A percentile compares a stretch with the other conserved stretches of the same genome.
These are phyloP conservation scores for Juglanconis oblonga DNA, from an alignment of 2,329 filamentous ascomycete species.

Conservation along the genomic window DNA sequence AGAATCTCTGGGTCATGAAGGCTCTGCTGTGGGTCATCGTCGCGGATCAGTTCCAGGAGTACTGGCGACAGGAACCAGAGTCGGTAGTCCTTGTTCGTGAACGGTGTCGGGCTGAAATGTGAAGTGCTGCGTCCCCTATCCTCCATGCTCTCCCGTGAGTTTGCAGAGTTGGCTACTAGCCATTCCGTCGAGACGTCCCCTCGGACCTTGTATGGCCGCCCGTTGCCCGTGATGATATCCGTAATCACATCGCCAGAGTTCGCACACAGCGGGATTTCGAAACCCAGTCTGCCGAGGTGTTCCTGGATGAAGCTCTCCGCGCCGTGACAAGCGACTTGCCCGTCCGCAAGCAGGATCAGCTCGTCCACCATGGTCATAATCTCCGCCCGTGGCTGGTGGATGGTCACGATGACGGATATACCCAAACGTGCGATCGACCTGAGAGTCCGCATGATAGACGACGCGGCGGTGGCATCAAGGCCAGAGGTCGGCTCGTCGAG, in stretches of 20 bases:
- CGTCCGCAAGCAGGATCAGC: constrained; percentile 52
- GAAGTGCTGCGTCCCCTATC: constrained; percentile 17
- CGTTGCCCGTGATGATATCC: constrained; percentile 60
- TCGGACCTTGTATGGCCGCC: constrained; percentile 43
- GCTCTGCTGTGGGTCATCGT: constrained; percentile 33
- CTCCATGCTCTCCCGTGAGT: constrained; percentile 26
- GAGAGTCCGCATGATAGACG: constrained; percentile 53
- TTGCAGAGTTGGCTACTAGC: constrained; percentile 47
- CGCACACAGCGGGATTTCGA: constrained; percentile 43
- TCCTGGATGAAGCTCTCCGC: constrained; percentile 37
- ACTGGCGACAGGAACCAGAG: neutral
- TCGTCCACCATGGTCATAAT: constrained; percentile 58
- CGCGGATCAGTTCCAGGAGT: constrained; percentile 30
- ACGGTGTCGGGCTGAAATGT: constrained; percentile 16
- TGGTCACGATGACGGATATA: constrained; percentile 56
- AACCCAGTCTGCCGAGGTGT: constrained; percentile 54
- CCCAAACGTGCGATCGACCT: constrained; percentile 52
- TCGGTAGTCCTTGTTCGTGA: neutral
- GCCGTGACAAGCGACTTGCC: constrained; percentile 54
- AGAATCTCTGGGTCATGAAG: constrained; percentile 31
- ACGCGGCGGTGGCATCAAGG: constrained; percentile 53
- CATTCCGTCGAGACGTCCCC: constrained; percentile 46
- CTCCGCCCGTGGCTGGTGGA: constrained; percentile 58
- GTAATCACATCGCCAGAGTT: constrained; percentile 58
- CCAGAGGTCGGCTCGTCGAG: constrained; percentile 53